Evolutionary conservation across 164 flowering plant species (phyloP).

Genomic region (Dillenia suffruticosa): DNA sequence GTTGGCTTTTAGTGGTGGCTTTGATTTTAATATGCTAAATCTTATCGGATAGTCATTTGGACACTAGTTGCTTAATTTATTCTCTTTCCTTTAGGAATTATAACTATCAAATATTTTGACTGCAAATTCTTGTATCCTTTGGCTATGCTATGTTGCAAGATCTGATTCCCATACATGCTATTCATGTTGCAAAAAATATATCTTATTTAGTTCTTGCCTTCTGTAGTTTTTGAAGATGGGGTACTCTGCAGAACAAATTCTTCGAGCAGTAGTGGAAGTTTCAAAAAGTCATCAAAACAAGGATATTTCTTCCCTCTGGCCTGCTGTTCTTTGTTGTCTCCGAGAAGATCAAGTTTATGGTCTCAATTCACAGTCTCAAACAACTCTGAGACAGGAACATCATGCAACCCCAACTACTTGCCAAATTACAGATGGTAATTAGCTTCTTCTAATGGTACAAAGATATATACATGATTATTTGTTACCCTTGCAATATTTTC

Average conservation of each 20-base stretch:
- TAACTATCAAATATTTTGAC: too few relatives aligned
- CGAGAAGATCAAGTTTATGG: slow-evolving; percentile 45
- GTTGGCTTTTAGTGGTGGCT: too few relatives aligned
- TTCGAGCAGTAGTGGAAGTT: slow-evolving; percentile 38
- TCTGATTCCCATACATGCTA: too few relatives aligned
- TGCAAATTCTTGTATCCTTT: too few relatives aligned
- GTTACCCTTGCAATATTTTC: not conserved
- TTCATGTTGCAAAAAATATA: too few relatives aligned
- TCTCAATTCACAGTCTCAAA: slow-evolving; percentile 19
- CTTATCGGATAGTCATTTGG: too few relatives aligned
- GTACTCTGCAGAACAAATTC: slow-evolving; percentile 44
- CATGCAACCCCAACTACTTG: slow-evolving; percentile 16
- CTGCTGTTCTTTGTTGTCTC: slow-evolving; percentile 44
- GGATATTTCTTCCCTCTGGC: slow-evolving; percentile 48
- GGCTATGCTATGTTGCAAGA: too few relatives aligned
- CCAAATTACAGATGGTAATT: slow-evolving; percentile 17
- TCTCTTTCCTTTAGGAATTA: too few relatives aligned
- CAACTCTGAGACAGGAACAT: slow-evolving; percentile 13
- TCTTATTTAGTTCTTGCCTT: slow-evolving; percentile 1
- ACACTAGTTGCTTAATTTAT: too few relatives aligned
- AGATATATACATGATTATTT: not conserved
- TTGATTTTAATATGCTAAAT: too few relatives aligned
- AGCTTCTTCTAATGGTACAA: slow-evolving; percentile 2
- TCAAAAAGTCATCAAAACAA: slow-evolving; percentile 28
- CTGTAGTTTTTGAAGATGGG: slow-evolving; percentile 53